Evolutionary conservation across 768 basidiomycete genomes (phyloP).

Genomic region (Suillus cothurnatus): DNA sequence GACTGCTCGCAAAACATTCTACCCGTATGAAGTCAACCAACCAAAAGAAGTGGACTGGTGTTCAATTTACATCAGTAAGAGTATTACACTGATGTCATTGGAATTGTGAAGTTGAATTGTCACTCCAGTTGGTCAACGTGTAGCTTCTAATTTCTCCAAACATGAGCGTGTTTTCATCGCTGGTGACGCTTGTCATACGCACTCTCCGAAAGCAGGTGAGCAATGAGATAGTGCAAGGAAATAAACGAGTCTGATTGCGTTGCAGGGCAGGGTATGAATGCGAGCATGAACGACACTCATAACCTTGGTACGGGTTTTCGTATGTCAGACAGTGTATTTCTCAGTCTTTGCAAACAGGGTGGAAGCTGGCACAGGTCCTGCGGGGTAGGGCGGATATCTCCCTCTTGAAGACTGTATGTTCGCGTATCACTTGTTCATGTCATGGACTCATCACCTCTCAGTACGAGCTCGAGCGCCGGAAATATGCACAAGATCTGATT

Average conservation of each 20-base stretch:
- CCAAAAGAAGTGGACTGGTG: constrained; percentile 65
- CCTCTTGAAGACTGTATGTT: constrained; percentile 44
- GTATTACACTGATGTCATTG: background rate
- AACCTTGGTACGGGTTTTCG: constrained; percentile 51
- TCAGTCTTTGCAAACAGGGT: constrained; percentile 28
- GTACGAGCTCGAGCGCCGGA: constrained; percentile 71
- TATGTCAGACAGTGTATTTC: background rate
- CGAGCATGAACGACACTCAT: constrained; percentile 74
- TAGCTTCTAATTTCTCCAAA: constrained; percentile 62
- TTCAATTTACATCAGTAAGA: constrained; percentile 70
- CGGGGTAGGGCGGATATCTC: constrained; percentile 40
- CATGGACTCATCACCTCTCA: constrained; percentile 23
- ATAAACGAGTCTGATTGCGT: background rate
- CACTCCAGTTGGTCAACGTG: constrained; percentile 67
- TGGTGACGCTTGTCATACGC: constrained; percentile 75
- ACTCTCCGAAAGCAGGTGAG: constrained; percentile 66
- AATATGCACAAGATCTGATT: constrained; percentile 74
- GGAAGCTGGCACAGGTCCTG: constrained; percentile 51
- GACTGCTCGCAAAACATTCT: constrained; percentile 57
- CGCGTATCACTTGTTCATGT: background rate
- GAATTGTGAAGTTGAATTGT: background rate
- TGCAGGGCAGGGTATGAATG: constrained; percentile 76
- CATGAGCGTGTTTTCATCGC: constrained; percentile 74
- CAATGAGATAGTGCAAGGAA: background rate
- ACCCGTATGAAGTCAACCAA: constrained; percentile 55